Evolutionary conservation across 306 rosid species (phyloP), one percentile per base, ranked within the genome.

Genomic region (Casuarina equisetifolia): DNA sequence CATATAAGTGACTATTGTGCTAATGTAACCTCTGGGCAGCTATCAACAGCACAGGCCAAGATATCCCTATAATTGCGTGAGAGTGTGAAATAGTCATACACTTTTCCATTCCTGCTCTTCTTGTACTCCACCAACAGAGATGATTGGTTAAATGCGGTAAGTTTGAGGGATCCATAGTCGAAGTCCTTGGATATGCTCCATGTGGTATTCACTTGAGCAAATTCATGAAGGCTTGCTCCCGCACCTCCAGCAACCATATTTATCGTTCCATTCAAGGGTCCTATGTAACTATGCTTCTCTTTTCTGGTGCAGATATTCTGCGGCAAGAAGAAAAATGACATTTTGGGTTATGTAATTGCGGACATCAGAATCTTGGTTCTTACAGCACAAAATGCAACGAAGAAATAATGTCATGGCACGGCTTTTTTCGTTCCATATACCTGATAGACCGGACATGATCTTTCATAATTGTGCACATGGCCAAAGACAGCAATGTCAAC

Each of bases 381-480:
- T 25, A 25, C 32, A 25, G 32, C 32, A 25, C 32, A 25, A 25
- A 25, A 25, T 25, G 32, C 32, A 25, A 25, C 1, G 32, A 25
- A 25, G 32, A 25, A 25, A 25, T 25, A 25, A 25, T 25, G 32
- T 25, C 32, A 25, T 25, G 32, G 32, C 32, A 25, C 32, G 32
- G 32, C 1, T 25, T 25, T 25, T 1, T 25, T 25, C 32, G 32
- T 25, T 25, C 66, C 64, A 12, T 62, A 63, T 79, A 92, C 98
- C 98, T 94, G 86, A 81, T 94, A 92, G 11, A 94, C 40, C 10
- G 97, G 98, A 84, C 97, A 94, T 32, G 93, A 84, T 79, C 98
- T 92, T 89, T 94, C 97, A 13, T 92, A 94, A 83, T 84, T 94
- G 81, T 94, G 98, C 35, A 94, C 98, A 68, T 94, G 98, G 43